A percentile compares a stretch with the other conserved stretches of the same genome.
These are phyloP conservation scores for Lipomyces mesembrius DNA, from an alignment of 805 yeast species.

Conservation along the genomic window DNA sequence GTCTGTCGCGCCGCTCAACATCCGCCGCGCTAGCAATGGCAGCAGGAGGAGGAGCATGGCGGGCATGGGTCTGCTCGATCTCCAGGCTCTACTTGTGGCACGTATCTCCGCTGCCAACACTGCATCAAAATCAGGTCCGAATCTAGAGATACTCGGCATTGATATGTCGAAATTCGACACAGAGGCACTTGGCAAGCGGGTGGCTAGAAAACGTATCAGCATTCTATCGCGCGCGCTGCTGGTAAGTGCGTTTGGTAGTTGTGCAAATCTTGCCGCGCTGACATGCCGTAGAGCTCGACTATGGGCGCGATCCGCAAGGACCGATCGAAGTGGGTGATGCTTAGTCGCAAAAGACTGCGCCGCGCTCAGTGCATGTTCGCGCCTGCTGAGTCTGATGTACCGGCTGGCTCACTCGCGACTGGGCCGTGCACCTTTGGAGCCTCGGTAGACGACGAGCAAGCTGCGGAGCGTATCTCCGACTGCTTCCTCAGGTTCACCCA, in stretches of 20 bases:
- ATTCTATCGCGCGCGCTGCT: neutral
- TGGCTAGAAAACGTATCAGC: neutral
- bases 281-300: neutral
- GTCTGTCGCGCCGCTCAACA: conserved; percentile 3
- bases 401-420: neutral
- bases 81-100: neutral
- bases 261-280: neutral
- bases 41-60: neutral
- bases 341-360: neutral
- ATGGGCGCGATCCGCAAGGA: neutral
- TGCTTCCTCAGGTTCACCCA: neutral
- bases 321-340: neutral
- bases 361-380: neutral
- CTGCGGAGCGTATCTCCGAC: neutral
- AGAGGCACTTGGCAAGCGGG: neutral
- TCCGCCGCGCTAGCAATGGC: neutral
- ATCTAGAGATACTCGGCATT: neutral
- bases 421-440: neutral
- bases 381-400: neutral
- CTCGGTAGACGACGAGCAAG: neutral
- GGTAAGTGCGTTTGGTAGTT: neutral
- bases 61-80: neutral
- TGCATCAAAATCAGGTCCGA: neutral
- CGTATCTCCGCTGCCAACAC: neutral
- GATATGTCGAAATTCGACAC: neutral